Base-by-base conservation (phyloP, 345 rosid genomes). In the Brassica nigra region DNA sequence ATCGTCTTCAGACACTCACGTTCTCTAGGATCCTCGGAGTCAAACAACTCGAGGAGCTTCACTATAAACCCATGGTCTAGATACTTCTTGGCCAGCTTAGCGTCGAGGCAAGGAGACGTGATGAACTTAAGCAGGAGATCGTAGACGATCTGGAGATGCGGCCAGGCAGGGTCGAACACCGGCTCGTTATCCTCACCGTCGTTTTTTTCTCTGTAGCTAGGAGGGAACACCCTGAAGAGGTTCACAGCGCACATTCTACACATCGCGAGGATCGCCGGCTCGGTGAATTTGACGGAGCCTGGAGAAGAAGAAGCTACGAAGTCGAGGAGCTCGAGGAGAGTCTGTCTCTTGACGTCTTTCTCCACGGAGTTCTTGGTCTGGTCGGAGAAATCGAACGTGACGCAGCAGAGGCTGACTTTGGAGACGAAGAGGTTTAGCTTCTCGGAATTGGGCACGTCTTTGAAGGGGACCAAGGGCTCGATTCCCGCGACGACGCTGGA, bases 1-100 rank as follows among this genome's bases (percentile, higher is more conserved):
- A 87, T 85, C 10, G 91, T 86, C 87, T 93, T 93, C 68, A 93
- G 81, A 80, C 90, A 89, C 66, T 93, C 98, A 64, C 93, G 83
- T 79, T 93, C 98, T 73, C 98, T 86, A 2, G 95, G 94, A 76
- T 93, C 97, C 86, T 93, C 97, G 0, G 98, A 90, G 67, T 91
- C 92, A 49, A 87, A 91, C 88, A 90, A 87, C 49, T 90, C 98
- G 0, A 93, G 90, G 84, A 93, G 66, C 82, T 89, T 89, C 83
- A 91, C 77, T 16, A 93, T 88, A 74, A 91, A 93, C 7, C 89
- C 87, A 70, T 91, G 98, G 66, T 93, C 97, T 33, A 91, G 80
- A 42, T 93, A 90, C 86, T 89, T 93, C 83, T 93, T 90, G 0
- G 97, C 98, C 23, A 88, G 47, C 71, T 90, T 93, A 1, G 89